A percentile compares a stretch with the other conserved stretches of the same genome.
Conservation (phyloP, 192 early-diverging fungal genomes). For the Borealophlyctis nickersoniae region DNA sequence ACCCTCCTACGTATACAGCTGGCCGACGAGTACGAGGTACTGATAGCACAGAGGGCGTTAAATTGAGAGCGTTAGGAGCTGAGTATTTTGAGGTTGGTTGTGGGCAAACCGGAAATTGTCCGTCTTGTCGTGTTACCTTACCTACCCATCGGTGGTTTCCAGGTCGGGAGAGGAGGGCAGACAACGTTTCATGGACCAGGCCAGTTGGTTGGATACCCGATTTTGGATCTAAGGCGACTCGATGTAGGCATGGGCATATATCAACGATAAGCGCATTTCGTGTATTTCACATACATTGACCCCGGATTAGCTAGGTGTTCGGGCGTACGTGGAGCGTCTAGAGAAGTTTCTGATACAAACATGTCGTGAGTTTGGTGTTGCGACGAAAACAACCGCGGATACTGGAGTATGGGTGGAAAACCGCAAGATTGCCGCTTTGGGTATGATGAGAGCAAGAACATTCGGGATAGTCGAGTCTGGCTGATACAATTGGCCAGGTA, state of each 20-base stretch:
- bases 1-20: slow-evolving; percentile 88
- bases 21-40: slow-evolving; percentile 76
- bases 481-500: too few relatives aligned
- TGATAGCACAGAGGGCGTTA: slow-evolving; percentile 43
- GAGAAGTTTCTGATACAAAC: slow-evolving; percentile 76
- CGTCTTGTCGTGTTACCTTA: too few relatives aligned
- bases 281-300: too few relatives aligned
- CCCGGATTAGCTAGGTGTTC: slow-evolving; percentile 53
- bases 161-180: slow-evolving; percentile 75
- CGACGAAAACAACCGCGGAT: slow-evolving; percentile 62
- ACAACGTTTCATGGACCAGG: slow-evolving; percentile 97
- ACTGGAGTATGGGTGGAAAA: slow-evolving; percentile 92
- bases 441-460: slow-evolving; percentile 46
- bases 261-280: too few relatives aligned
- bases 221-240: slow-evolving; percentile 71
- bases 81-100: slow-evolving; percentile 61
- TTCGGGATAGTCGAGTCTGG: too few relatives aligned
- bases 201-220: slow-evolving; percentile 94
- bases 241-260: slow-evolving; percentile 41
- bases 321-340: slow-evolving; percentile 74
- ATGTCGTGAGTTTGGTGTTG: slow-evolving; percentile 62
- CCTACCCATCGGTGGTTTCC: too few relatives aligned
- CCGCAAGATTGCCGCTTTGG: slow-evolving; percentile 90
- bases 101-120: too few relatives aligned
- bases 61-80: slow-evolving; percentile 58